A percentile compares a stretch with the other conserved stretches of the same genome.
Evolutionary conservation across 129 eudicot genomes (phyloP).

Genomic region (Chrysanthemum lavandulifolium): DNA sequence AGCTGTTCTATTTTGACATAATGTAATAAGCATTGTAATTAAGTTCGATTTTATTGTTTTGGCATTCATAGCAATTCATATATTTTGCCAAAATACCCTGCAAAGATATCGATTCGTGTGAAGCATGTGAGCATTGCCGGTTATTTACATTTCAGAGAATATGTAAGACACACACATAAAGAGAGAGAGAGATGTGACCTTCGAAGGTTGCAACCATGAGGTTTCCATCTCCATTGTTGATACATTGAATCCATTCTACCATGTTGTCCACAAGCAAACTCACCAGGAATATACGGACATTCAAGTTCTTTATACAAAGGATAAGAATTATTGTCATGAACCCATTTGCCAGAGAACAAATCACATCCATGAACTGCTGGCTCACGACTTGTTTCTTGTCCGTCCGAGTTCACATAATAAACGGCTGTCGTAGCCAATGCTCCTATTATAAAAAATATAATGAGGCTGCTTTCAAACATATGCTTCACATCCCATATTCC

Average conservation of each 20-base stretch:
- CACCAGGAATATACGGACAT: conserved; percentile 52
- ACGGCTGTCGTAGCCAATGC: conserved; percentile 20
- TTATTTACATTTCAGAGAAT: too few species aligned
- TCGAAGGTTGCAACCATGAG: conserved; percentile 58
- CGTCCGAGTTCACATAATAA: conserved; percentile 14
- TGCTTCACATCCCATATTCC: conserved; percentile 19
- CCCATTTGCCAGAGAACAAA: conserved; percentile 66
- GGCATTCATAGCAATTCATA: too few species aligned
- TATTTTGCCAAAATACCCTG: too few species aligned
- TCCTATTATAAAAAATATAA: conserved; percentile 21
- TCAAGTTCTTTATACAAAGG: conserved; percentile 52
- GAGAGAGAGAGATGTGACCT: conserved; percentile 38
- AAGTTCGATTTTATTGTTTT: too few species aligned
- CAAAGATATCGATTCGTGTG: too few species aligned
- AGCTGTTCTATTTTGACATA: too few species aligned
- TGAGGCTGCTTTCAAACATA: conserved; percentile 1
- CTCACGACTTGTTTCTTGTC: background rate
- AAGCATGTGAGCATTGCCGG: too few species aligned
- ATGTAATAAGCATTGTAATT: too few species aligned
- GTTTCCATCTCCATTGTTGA: conserved; percentile 74
- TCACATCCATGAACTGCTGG: conserved; percentile 31
- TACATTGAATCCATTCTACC: conserved; percentile 49
- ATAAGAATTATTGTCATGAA: conserved; percentile 45
- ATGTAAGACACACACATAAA: background rate
- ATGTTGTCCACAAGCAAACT: conserved; percentile 48